A percentile compares a stretch with the other conserved stretches of the same genome.
phyloP scores from a whole-genome alignment of 192 early-diverging fungal species.

The Entomortierella chlamydospora region DNA sequence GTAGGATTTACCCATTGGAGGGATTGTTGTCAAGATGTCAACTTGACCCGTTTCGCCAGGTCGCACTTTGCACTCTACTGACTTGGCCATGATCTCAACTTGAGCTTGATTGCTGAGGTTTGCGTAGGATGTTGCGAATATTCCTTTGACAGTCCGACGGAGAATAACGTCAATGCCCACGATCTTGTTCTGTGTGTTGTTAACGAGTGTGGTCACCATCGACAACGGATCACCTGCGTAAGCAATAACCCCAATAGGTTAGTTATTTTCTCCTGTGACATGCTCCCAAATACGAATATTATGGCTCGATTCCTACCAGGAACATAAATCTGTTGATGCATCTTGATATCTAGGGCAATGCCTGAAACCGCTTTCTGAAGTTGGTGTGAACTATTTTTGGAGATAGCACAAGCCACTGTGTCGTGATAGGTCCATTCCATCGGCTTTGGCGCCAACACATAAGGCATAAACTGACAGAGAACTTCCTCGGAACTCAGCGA shows the following conservation, averaged over 20 bases:
- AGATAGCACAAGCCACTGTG: conserved; percentile 3
- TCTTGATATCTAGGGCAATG: conserved; percentile 37
- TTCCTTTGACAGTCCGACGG: conserved; percentile 38
- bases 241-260: conserved; percentile 2
- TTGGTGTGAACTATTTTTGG: conserved; percentile 41
- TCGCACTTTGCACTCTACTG: conserved; percentile 47
- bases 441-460: conserved; percentile 47
- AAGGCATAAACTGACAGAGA: conserved; percentile 44
- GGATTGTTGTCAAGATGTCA: conserved; percentile 49
- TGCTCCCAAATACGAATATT: not conserved
- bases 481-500: conserved; percentile 37
- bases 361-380: conserved; percentile 26
- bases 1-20: conserved; percentile 23
- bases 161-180: conserved; percentile 37
- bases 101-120: conserved; percentile 38
- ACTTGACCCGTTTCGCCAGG: conserved; percentile 37
- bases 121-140: conserved; percentile 31
- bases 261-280: not conserved
- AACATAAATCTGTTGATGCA: conserved; percentile 53
- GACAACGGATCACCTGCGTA: conserved; percentile 40
- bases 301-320: conserved; percentile 16
- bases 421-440: conserved; percentile 45
- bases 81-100: conserved; percentile 39
- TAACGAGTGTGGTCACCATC: conserved; percentile 38
- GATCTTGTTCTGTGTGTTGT: conserved; percentile 41